These are phyloP conservation scores for Dorcoceras hygrometricum DNA, from an alignment of 257 asterid genomes.

Conservation along the genomic window DNA sequence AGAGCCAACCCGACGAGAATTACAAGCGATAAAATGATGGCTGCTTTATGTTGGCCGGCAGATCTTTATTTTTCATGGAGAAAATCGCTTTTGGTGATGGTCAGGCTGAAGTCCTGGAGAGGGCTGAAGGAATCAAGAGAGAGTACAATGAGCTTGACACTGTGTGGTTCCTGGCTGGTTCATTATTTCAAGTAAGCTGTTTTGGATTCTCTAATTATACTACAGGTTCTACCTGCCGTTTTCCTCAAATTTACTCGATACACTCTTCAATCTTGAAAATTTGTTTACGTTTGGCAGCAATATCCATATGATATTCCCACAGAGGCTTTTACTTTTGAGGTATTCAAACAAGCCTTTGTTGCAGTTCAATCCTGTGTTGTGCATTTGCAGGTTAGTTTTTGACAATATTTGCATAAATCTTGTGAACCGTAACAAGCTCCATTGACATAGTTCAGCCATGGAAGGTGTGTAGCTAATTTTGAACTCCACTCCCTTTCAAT, in stretches of 20 bases:
- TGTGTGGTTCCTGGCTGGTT: slow-evolving; percentile 99
- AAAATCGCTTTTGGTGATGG: too few relatives aligned
- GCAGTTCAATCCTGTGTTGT: slow-evolving; percentile 99
- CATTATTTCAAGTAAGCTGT: slow-evolving; percentile 71
- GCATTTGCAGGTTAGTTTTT: slow-evolving; percentile 83
- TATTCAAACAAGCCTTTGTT: slow-evolving; percentile 98
- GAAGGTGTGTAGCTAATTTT: slow-evolving; percentile 17
- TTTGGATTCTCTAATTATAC: background rate
- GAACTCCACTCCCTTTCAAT: slow-evolving; percentile 29
- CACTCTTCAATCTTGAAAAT: slow-evolving; percentile 17
- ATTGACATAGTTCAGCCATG: slow-evolving; percentile 18
- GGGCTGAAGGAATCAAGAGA: slow-evolving; percentile 92
- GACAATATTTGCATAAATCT: slow-evolving; percentile 13
- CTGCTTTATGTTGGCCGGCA: slow-evolving; percentile 43
- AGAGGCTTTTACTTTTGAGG: slow-evolving; percentile 91
- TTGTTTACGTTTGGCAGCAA: slow-evolving; percentile 60
- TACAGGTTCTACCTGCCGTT: background rate
- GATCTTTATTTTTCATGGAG: slow-evolving; percentile 28
- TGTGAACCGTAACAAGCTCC: slow-evolving; percentile 10
- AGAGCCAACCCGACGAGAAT: slow-evolving; percentile 44
- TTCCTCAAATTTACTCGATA: slow-evolving; percentile 9
- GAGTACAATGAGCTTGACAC: slow-evolving; percentile 97
- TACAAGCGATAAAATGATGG: slow-evolving; percentile 35
- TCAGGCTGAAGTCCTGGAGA: slow-evolving; percentile 73
- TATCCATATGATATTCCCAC: slow-evolving; percentile 98